Conservation (phyloP, 2,329 filamentous ascomycete species). For the Periconia macrospinosa region DNA sequence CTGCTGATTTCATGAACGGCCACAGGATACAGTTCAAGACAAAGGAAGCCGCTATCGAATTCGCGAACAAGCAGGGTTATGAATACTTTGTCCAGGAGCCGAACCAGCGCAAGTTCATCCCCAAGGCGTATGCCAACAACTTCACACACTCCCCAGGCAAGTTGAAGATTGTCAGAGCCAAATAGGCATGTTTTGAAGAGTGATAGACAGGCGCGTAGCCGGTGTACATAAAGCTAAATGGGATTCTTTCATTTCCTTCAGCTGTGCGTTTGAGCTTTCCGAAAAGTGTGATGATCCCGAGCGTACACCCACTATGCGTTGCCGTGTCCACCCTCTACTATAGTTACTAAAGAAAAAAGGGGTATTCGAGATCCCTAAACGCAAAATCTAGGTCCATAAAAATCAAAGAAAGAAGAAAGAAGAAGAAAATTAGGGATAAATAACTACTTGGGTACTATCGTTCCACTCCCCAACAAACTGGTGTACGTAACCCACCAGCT, state of each 20-base stretch:
- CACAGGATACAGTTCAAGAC: slow-evolving; percentile 86
- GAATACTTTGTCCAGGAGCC: slow-evolving; percentile 99
- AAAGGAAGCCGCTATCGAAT: slow-evolving; percentile 92
- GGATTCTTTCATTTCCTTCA: background rate
- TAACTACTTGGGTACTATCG: too few relatives aligned
- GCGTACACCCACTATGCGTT: too few relatives aligned
- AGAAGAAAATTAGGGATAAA: too few relatives aligned
- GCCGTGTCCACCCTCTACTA: too few relatives aligned
- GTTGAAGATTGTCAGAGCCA: slow-evolving; percentile 78
- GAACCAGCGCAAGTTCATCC: slow-evolving; percentile 79
- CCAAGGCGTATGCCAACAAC: slow-evolving; percentile 97
- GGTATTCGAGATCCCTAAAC: too few relatives aligned
- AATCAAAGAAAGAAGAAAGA: too few relatives aligned
- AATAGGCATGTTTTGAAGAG: slow-evolving; percentile 59
- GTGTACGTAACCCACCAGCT: too few relatives aligned
- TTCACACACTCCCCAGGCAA: slow-evolving; percentile 84
- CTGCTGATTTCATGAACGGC: slow-evolving; percentile 91
- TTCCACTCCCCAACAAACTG: too few relatives aligned
- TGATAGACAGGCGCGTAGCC: slow-evolving; percentile 4
- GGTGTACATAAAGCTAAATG: slow-evolving; percentile 30
- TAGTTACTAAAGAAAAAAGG: too few relatives aligned
- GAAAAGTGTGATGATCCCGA: too few relatives aligned
- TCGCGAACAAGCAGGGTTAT: slow-evolving; percentile 98
- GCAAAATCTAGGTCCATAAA: too few relatives aligned
- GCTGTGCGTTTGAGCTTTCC: too few relatives aligned